Evolutionary conservation across 1,284 basidiomycete genomes (phyloP).

Genomic region (Cryptococcus hybrid): DNA sequence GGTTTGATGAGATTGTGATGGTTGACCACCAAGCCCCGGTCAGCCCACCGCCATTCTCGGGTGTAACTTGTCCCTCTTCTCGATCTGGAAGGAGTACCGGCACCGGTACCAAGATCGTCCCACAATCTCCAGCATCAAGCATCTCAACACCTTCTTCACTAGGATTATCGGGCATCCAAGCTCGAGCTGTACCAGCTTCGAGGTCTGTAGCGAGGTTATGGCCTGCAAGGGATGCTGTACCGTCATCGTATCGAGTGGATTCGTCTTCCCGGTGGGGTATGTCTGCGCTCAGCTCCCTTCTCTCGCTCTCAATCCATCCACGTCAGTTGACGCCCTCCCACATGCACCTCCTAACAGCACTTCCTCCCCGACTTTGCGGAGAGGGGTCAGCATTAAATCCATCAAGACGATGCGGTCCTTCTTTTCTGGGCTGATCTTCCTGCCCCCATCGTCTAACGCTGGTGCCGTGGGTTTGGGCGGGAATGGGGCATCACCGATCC

Average conservation of each 20-base stretch:
- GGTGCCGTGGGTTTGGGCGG: background rate
- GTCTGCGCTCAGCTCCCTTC: background rate
- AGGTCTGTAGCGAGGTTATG: constrained; percentile 14
- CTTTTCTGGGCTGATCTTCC: constrained; percentile 28
- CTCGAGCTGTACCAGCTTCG: background rate
- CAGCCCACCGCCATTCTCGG: background rate
- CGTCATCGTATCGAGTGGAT: background rate
- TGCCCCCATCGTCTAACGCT: constrained; percentile 2
- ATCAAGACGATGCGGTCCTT: constrained; percentile 33
- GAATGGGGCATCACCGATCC: background rate
- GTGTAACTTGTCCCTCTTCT: no score
- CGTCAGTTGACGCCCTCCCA: background rate
- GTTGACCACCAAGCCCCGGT: constrained; percentile 2
- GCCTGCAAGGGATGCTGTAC: constrained; percentile 14
- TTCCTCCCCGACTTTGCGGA: constrained; percentile 8
- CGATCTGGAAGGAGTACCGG: no score
- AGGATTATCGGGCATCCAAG: background rate
- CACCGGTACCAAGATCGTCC: background rate
- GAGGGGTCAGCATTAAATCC: constrained; percentile 32
- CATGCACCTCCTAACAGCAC: background rate
- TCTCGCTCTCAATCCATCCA: background rate
- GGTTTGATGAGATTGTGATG: constrained; percentile 12
- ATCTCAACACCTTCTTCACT: background rate
- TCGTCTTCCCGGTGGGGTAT: background rate
- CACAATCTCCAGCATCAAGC: background rate